A percentile compares a stretch with the other conserved stretches of the same genome.
Evolutionary conservation across 2,329 filamentous ascomycete genomes (phyloP).

Genomic region (Pyrenophora seminiperda): DNA sequence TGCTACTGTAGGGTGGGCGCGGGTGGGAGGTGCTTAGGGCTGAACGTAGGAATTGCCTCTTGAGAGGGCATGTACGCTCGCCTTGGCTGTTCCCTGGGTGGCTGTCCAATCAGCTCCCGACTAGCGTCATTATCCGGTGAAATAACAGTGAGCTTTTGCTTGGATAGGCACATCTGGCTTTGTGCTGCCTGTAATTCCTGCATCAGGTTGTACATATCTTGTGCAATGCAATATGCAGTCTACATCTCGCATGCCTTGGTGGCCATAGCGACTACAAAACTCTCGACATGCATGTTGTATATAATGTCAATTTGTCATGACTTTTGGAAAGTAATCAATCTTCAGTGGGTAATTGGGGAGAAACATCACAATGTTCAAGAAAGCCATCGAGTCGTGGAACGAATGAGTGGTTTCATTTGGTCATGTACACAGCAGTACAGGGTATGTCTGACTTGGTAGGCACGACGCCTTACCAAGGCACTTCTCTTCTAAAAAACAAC

Average conservation of each 20-base stretch:
- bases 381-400: not conserved
- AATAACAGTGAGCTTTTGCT: conserved; percentile 6
- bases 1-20: conserved; percentile 32
- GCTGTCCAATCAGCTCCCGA: conserved; percentile 19
- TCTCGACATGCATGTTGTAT: too few relatives aligned
- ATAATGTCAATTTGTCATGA: too few relatives aligned
- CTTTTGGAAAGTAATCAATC: too few relatives aligned
- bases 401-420: conserved; percentile 19
- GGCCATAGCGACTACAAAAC: too few relatives aligned
- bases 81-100: conserved; percentile 14
- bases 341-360: too few relatives aligned
- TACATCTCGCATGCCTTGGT: too few relatives aligned
- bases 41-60: conserved; percentile 20
- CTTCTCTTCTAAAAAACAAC: conserved; percentile 11
- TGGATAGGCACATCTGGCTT: not conserved
- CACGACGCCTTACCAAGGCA: conserved; percentile 20
- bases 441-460: conserved; percentile 11
- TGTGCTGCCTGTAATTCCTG: not conserved
- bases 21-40: conserved; percentile 28
- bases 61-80: conserved; percentile 14
- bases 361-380: not conserved
- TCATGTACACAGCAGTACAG: conserved; percentile 20
- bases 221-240: not conserved
- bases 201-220: too few relatives aligned
- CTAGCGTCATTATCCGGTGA: conserved; percentile 25